Percentiles rank a stretch among this genome's conserved stretches.
These are phyloP conservation scores for Dictyophora rubrovolvata DNA, from an alignment of 768 basidiomycete genomes.

Conservation along the genomic window DNA sequence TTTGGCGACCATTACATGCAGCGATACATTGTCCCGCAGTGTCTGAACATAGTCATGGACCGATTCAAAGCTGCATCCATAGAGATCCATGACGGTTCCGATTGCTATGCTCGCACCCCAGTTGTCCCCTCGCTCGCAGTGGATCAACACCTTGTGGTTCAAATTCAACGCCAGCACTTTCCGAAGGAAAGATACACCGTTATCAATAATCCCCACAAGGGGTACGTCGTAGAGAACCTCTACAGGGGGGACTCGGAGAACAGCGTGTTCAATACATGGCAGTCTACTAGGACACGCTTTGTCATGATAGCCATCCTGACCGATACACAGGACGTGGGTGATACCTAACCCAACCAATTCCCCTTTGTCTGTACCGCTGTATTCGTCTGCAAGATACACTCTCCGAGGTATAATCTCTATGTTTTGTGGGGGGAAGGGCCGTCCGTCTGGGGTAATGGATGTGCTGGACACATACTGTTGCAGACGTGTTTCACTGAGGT, in stretches of 20 bases:
- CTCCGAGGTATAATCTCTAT: background rate
- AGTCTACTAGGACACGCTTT: background rate
- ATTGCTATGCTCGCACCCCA: constrained; percentile 5
- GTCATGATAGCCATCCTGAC: background rate
- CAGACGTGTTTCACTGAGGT: background rate
- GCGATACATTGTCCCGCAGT: background rate
- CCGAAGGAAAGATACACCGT: background rate
- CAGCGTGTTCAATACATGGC: background rate
- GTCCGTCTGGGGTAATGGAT: constrained; percentile 1
- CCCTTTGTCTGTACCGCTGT: constrained; percentile 4
- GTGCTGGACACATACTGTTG: background rate
- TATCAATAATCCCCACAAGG: background rate
- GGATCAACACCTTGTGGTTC: background rate
- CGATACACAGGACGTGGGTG: constrained; percentile 3
- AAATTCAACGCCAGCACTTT: background rate
- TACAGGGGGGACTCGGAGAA: background rate
- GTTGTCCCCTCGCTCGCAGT: background rate
- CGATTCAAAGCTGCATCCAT: background rate
- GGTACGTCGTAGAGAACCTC: background rate
- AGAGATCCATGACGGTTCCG: background rate
- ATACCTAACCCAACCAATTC: background rate
- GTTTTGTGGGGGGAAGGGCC: constrained; percentile 2
- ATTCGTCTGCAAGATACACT: constrained; percentile 1
- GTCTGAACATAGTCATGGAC: background rate
- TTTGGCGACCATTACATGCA: background rate